phyloP scores from a whole-genome alignment of 1,284 basidiomycete species.

The Cystobasidium sp. region DNA sequence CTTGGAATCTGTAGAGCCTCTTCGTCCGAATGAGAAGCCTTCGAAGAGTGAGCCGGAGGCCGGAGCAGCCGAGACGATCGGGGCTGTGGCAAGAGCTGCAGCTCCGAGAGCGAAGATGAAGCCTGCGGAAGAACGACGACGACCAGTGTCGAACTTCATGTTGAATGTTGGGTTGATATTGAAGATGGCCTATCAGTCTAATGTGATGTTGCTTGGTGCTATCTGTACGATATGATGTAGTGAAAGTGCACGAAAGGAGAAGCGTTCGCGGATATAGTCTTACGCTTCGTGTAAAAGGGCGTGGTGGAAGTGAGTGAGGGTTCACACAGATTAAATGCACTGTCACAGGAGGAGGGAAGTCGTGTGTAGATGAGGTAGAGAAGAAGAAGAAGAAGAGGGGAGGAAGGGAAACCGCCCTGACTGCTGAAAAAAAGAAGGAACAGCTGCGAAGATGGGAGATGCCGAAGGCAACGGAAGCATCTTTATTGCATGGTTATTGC shows the following conservation, averaged over 20 bases:
- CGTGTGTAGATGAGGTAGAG: background rate
- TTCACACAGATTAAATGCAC: background rate
- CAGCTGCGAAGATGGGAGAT: too few species aligned
- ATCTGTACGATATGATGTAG: background rate
- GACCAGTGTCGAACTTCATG: constrained; percentile 17
- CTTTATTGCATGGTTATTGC: too few species aligned
- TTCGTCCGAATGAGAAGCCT: constrained; percentile 27
- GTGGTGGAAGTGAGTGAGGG: constrained; percentile 23
- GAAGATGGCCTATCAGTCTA: background rate
- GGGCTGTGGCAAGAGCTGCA: constrained; percentile 28
- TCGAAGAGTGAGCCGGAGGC: constrained; percentile 5
- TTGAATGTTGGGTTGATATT: background rate
- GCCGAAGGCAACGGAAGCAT: too few species aligned
- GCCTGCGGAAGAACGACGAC: constrained; percentile 35
- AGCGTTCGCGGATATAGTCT: background rate
- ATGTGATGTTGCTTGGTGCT: background rate
- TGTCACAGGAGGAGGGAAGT: background rate
- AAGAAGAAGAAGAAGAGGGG: background rate
- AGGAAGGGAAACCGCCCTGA: background rate
- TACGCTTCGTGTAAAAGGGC: background rate
- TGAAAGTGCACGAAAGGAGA: background rate
- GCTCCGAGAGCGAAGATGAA: constrained; percentile 35
- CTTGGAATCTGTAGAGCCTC: constrained; percentile 17
- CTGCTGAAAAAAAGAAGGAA: too few species aligned
- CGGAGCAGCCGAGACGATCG: constrained; percentile 24